Percentiles rank a stretch among this genome's conserved stretches.
Evolutionary conservation across 2,329 filamentous ascomycete genomes (phyloP).

Genomic region (Monosporascus ibericus): DNA sequence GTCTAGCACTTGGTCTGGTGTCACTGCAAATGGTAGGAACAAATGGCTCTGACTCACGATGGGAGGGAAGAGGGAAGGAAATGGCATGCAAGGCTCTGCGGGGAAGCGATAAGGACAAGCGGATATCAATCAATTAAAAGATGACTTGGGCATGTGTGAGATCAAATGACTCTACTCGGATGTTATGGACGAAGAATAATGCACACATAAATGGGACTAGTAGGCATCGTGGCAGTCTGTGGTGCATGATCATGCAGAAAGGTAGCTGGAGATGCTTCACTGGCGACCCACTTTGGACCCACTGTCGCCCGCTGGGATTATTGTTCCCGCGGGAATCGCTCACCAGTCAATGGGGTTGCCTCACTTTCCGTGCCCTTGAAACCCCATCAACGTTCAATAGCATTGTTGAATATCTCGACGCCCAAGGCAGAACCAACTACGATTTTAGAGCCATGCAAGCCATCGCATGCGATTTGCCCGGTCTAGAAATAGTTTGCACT

Average conservation of each 20-base stretch:
- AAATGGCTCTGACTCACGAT: background rate
- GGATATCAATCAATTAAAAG: background rate
- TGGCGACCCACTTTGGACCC: background rate
- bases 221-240: background rate
- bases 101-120: background rate
- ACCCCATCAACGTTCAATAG: background rate
- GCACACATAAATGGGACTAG: background rate
- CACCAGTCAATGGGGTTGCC: background rate
- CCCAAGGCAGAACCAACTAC: background rate
- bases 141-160: too few relatives aligned
- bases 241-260: background rate
- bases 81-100: background rate
- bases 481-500: background rate
- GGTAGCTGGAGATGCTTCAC: background rate
- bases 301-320: background rate
- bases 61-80: background rate
- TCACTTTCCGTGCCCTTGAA: background rate
- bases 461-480: background rate
- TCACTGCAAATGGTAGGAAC: background rate
- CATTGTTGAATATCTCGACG: background rate
- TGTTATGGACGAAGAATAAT: too few relatives aligned
- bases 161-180: too few relatives aligned
- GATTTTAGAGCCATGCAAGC: background rate
- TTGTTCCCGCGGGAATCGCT: background rate
- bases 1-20: background rate